These are phyloP conservation scores for Extremus antarcticus DNA, from an alignment of 495 filamentous ascomycete species.

Conservation along the genomic window DNA sequence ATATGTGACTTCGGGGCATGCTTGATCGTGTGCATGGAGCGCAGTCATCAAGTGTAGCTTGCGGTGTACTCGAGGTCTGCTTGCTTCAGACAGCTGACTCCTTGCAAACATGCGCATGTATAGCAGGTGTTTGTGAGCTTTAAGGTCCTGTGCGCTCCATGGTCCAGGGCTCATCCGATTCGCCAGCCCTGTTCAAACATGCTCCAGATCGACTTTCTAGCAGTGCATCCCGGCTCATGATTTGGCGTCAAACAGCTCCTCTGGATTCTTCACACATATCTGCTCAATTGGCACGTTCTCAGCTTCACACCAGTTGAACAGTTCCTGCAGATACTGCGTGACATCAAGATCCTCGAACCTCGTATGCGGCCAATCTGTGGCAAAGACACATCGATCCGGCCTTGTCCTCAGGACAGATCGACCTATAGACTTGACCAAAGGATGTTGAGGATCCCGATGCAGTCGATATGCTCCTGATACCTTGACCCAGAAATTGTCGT, in stretches of 20 bases:
- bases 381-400: constrained; percentile 32
- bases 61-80: no score
- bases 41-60: no score
- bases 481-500: constrained; percentile 38
- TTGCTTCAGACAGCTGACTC: no score
- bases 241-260: constrained; percentile 29
- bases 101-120: no score
- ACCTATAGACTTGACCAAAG: constrained; percentile 21
- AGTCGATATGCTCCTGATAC: constrained; percentile 41
- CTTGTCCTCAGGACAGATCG: constrained; percentile 22
- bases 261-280: constrained; percentile 38
- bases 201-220: neutral
- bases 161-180: neutral
- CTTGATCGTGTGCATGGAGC: no score
- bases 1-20: no score
- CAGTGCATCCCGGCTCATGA: neutral
- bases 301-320: constrained; percentile 34
- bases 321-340: constrained; percentile 34
- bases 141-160: no score
- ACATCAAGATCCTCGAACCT: constrained; percentile 38
- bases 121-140: no score
- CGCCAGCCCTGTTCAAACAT: neutral
- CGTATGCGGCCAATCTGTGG: constrained; percentile 46
- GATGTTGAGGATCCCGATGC: constrained; percentile 27
- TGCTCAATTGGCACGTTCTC: constrained; percentile 33